phyloP scores from a whole-genome alignment of 129 eudicot species.

The Gnaphalium uliginosum region DNA sequence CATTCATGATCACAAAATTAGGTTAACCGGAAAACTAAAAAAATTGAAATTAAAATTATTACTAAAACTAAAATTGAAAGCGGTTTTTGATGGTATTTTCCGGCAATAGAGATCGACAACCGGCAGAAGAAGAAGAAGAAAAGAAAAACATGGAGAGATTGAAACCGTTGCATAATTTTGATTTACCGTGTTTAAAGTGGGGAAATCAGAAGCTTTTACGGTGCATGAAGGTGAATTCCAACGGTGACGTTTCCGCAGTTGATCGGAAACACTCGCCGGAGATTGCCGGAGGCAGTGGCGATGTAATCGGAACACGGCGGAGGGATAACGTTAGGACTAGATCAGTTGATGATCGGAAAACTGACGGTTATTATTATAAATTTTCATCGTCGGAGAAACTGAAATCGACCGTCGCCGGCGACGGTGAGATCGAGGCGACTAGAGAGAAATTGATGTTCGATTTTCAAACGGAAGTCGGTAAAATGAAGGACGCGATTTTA shows the following conservation, averaged over 20 bases:
- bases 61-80: not conserved
- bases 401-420: conserved; percentile 33
- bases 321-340: conserved; percentile 19
- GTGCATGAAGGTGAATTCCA: conserved; percentile 52
- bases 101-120: conserved; percentile 20
- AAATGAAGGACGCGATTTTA: conserved; percentile 64
- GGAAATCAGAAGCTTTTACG: conserved; percentile 62
- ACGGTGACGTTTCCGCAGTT: not conserved
- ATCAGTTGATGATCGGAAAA: conserved; percentile 22
- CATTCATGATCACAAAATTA: not conserved
- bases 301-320: conserved; percentile 16
- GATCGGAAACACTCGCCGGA: conserved; percentile 33
- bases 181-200: conserved; percentile 64
- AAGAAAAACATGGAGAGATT: conserved; percentile 43
- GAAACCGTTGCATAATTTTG: conserved; percentile 66
- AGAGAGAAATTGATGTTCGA: conserved; percentile 76
- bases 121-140: conserved; percentile 30
- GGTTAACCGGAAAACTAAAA: not conserved
- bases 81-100: conserved; percentile 38
- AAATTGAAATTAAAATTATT: not conserved
- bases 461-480: conserved; percentile 59
- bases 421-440: conserved; percentile 63
- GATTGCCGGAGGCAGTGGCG: conserved; percentile 20
- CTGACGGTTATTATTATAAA: conserved; percentile 13
- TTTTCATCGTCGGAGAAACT: conserved; percentile 30